Evolutionary conservation across 2,329 filamentous ascomycete species (phyloP).

Genomic region (Colletotrichum sansevieriae): DNA sequence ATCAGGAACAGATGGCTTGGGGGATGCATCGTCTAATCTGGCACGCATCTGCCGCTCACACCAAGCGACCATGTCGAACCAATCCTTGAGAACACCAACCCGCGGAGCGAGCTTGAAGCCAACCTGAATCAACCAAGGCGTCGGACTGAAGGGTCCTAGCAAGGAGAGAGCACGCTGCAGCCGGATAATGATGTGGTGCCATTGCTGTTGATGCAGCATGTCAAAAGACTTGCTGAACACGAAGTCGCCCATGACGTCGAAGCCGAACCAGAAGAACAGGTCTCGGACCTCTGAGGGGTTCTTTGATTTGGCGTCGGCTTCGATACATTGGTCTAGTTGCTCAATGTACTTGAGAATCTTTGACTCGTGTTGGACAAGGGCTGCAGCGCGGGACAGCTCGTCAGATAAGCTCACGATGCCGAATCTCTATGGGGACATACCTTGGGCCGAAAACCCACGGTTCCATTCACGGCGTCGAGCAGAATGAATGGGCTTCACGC

Average conservation of each 20-base stretch:
- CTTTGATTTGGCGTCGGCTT: slow-evolving; percentile 38
- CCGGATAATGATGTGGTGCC: slow-evolving; percentile 47
- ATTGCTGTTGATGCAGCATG: slow-evolving; percentile 48
- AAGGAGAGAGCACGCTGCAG: slow-evolving; percentile 47
- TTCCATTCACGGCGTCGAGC: slow-evolving; percentile 45
- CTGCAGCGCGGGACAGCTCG: slow-evolving; percentile 31
- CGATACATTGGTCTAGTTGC: slow-evolving; percentile 42
- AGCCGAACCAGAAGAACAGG: slow-evolving; percentile 48
- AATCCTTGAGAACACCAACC: slow-evolving; percentile 43
- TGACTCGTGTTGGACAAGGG: slow-evolving; percentile 41
- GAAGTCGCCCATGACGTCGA: slow-evolving; percentile 54
- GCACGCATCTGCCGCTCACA: slow-evolving; percentile 41
- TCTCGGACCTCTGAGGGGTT: slow-evolving; percentile 41
- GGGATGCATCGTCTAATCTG: slow-evolving; percentile 30
- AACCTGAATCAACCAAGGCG: slow-evolving; percentile 47
- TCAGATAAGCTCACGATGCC: slow-evolving; percentile 23
- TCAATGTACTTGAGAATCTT: slow-evolving; percentile 42
- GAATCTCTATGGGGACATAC: slow-evolving; percentile 32
- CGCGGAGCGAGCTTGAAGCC: slow-evolving; percentile 43
- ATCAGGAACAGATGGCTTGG: slow-evolving; percentile 33
- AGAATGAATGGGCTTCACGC: slow-evolving; percentile 44
- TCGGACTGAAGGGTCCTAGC: slow-evolving; percentile 48
- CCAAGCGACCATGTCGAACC: slow-evolving; percentile 45
- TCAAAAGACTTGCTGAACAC: slow-evolving; percentile 52
- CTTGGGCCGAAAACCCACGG: slow-evolving; percentile 43